phyloP scores from a whole-genome alignment of 306 rosid species.

The Oxytropis ochrocephala region DNA sequence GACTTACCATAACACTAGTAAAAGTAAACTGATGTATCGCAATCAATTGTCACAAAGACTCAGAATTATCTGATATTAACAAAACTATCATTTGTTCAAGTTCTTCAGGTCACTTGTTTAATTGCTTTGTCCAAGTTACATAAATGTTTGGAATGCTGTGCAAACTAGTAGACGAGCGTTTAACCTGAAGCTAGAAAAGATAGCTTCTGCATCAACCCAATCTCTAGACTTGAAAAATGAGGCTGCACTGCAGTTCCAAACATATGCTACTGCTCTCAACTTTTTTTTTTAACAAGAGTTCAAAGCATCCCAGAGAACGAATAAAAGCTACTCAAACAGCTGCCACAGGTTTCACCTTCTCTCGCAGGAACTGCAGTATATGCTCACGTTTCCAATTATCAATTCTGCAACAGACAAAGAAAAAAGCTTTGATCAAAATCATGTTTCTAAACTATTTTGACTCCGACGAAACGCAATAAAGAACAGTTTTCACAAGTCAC shows the following conservation, averaged over 20 bases:
- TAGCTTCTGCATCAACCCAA: too few species aligned
- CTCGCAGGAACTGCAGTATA: slow-evolving; percentile 71
- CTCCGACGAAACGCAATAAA: background rate
- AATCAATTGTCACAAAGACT: slow-evolving; percentile 8
- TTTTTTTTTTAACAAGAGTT: background rate
- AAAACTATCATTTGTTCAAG: too few species aligned
- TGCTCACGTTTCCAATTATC: slow-evolving; percentile 98
- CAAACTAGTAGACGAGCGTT: too few species aligned
- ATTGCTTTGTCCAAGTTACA: background rate
- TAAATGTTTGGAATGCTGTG: background rate
- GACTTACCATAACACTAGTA: background rate
- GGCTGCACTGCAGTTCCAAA: too few species aligned
- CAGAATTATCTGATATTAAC: background rate
- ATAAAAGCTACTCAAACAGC: slow-evolving; percentile 34
- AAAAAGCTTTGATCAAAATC: background rate
- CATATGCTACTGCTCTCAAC: background rate
- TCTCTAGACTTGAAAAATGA: too few species aligned
- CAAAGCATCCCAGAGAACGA: background rate
- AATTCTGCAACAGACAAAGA: slow-evolving; percentile 39
- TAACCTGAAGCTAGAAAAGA: too few species aligned
- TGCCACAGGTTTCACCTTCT: slow-evolving; percentile 58
- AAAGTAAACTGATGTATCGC: background rate
- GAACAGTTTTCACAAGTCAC: background rate
- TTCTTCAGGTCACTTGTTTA: background rate
- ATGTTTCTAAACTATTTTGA: background rate